Conservation (phyloP, 192 early-diverging fungal species). For the Podochytrium sp. region DNA sequence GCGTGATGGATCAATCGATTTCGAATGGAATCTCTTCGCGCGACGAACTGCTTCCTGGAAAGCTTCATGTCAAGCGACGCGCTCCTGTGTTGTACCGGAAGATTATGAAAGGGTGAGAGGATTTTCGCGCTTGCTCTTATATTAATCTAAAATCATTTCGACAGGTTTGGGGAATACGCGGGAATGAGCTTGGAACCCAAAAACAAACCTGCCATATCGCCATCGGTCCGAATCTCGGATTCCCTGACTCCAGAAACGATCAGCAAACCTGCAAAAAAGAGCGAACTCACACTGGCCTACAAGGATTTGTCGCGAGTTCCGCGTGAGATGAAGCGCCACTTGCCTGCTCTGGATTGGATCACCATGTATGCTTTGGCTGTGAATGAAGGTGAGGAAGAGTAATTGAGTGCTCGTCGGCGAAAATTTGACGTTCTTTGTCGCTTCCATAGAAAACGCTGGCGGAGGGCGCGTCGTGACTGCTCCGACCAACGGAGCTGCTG, state of each 20-base stretch:
- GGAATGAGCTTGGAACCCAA: slow-evolving; percentile 28
- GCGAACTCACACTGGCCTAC: slow-evolving; percentile 33
- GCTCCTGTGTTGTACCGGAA: slow-evolving; percentile 88
- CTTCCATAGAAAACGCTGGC: slow-evolving; percentile 54
- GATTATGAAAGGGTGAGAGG: slow-evolving; percentile 80
- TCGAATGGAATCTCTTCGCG: slow-evolving; percentile 47
- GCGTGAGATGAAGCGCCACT: slow-evolving; percentile 51
- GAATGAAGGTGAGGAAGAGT: slow-evolving; percentile 65
- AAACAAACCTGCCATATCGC: too few relatives aligned
- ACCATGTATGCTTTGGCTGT: slow-evolving; percentile 95
- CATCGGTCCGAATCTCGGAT: too few relatives aligned
- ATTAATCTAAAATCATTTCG: too few relatives aligned
- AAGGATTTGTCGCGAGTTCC: slow-evolving; percentile 25
- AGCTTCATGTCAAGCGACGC: slow-evolving; percentile 78
- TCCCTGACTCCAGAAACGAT: too few relatives aligned
- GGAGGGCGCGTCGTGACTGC: slow-evolving; percentile 73
- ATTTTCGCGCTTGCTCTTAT: too few relatives aligned
- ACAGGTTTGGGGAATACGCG: slow-evolving; percentile 47
- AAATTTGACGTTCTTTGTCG: slow-evolving; percentile 78
- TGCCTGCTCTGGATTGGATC: slow-evolving; percentile 90
- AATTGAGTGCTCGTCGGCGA: neutral
- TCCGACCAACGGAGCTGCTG: slow-evolving; percentile 95
- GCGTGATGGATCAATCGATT: slow-evolving; percentile 85
- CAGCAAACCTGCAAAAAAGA: neutral
- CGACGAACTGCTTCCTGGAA: slow-evolving; percentile 73